Percentiles rank a stretch among this genome's conserved stretches.
Evolutionary conservation across 2,329 filamentous ascomycete species (phyloP).

Genomic region (Penicillium sp.): DNA sequence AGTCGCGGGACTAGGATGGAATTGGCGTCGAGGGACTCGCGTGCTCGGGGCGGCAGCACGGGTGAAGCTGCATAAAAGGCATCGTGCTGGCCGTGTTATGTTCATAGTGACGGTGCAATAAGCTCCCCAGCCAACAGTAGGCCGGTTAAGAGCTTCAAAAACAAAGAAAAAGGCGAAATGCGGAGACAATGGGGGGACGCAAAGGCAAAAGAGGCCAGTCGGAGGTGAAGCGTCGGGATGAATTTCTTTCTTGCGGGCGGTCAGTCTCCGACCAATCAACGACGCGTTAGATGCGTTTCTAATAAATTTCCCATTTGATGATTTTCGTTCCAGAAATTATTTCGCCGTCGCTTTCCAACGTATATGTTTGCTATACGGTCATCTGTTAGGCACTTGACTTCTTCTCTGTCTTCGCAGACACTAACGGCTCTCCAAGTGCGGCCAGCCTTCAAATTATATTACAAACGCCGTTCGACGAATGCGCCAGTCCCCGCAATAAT

Average conservation of each 20-base stretch:
- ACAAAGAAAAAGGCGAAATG: slow-evolving; percentile 6
- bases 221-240: slow-evolving; percentile 17
- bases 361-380: slow-evolving; percentile 17
- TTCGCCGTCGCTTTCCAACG: slow-evolving; percentile 9
- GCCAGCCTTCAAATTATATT: slow-evolving; percentile 5
- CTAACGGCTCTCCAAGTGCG: slow-evolving; percentile 4
- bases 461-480: slow-evolving; percentile 8
- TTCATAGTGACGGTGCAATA: slow-evolving; percentile 36
- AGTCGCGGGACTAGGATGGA: slow-evolving; percentile 39
- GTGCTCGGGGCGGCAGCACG: slow-evolving; percentile 32
- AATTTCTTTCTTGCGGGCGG: slow-evolving; percentile 25
- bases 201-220: slow-evolving; percentile 11
- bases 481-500: slow-evolving; percentile 22
- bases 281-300: slow-evolving; percentile 17
- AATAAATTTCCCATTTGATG: slow-evolving; percentile 19
- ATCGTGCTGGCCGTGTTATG: slow-evolving; percentile 42
- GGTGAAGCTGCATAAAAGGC: slow-evolving; percentile 44
- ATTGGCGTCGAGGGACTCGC: slow-evolving; percentile 41
- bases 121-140: slow-evolving; percentile 26
- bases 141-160: slow-evolving; percentile 16
- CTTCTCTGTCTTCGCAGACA: background rate
- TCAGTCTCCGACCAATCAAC: slow-evolving; percentile 18
- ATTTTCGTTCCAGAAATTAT: slow-evolving; percentile 11
- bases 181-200: slow-evolving; percentile 12
- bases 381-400: slow-evolving; percentile 10